Base-by-base conservation (phyloP, 257 asterid genomes). In the Lithospermum erythrorhizon region DNA sequence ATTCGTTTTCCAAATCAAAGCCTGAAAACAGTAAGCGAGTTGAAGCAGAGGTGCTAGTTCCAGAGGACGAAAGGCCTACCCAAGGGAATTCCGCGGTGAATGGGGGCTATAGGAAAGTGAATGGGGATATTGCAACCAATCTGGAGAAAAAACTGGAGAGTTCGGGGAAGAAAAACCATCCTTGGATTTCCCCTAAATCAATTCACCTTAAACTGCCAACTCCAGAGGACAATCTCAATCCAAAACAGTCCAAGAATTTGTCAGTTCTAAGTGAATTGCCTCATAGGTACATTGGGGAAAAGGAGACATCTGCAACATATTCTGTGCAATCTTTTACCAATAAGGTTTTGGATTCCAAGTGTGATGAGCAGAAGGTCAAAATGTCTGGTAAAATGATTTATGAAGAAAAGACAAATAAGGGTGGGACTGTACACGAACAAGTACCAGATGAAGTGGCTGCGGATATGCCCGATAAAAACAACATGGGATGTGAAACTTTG, bases 171-270 rank as follows among this genome's bases (percentile, higher is more conserved):
- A 78, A 75, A 67, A 69, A 70, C 61, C 72, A 83, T 68, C 90
- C 86, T 68, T 76, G 86, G 86, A 71, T 84, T 66, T 81, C 89
- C 65, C 70, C 86, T 27, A 78, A 73, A 75, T 65, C 87, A 53
- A 62, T 67, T 68, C 73, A 74, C 61, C 79, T 58, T 35, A 73
- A 74, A 47, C 23, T 54, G 58, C 59, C 83, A 56, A 61, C 71
- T 62, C 70, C 81, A 45, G 74, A 70, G 61, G 70, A 72, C 54
- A 82, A 54, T 76, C 72, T 68, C 55, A 70, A 61, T 70, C 71
- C 75, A 57, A 79, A 89, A 53, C 65, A 62, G 19, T 68, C 79
- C 23, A 78, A 75, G 29, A 57, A 60, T 71, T 72, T 73, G 66
- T 75, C 55, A 19, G 73, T 68, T 68, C 70, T 55, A 48, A 57